phyloP scores from a whole-genome alignment of 345 rosid species.

The Lumnitzera littorea region DNA sequence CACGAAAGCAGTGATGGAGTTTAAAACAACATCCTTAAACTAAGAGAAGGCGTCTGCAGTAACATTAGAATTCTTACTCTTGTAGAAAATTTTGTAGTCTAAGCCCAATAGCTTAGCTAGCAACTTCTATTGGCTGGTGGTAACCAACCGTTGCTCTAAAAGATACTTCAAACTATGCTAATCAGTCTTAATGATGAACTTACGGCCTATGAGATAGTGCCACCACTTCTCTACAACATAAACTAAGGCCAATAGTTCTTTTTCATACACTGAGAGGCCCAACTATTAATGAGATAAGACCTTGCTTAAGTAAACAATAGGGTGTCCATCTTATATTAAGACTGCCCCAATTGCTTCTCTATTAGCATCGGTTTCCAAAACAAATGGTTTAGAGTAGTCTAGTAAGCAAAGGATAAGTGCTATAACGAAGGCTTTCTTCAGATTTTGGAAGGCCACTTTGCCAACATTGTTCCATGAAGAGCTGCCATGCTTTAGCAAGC shows the following conservation, averaged over 20 bases:
- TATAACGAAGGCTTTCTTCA: neutral
- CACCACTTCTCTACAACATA: slow-evolving; percentile 1
- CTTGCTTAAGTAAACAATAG: slow-evolving; percentile 4
- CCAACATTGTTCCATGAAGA: neutral
- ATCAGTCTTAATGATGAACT: slow-evolving; percentile 4
- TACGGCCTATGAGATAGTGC: neutral
- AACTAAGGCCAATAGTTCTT: slow-evolving; percentile 1
- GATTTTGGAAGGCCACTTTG: neutral
- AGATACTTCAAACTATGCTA: slow-evolving; percentile 1
- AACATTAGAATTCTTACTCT: neutral
- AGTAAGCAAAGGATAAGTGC: neutral
- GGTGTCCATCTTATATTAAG: neutral
- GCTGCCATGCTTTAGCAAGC: neutral
- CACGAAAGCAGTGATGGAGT: too few relatives aligned
- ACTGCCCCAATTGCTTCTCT: neutral
- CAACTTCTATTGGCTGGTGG: neutral
- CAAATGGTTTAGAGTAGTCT: neutral
- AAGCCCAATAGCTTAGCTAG: neutral
- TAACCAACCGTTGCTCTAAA: neutral
- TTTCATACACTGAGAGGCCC: neutral
- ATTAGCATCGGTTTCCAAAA: neutral
- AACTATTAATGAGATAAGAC: neutral
- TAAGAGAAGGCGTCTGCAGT: neutral
- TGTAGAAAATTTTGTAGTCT: neutral
- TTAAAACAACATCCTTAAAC: neutral